These are phyloP conservation scores for Saccharum spontaneum DNA, from an alignment of 176 grass and related monocot species.

Conservation along the genomic window DNA sequence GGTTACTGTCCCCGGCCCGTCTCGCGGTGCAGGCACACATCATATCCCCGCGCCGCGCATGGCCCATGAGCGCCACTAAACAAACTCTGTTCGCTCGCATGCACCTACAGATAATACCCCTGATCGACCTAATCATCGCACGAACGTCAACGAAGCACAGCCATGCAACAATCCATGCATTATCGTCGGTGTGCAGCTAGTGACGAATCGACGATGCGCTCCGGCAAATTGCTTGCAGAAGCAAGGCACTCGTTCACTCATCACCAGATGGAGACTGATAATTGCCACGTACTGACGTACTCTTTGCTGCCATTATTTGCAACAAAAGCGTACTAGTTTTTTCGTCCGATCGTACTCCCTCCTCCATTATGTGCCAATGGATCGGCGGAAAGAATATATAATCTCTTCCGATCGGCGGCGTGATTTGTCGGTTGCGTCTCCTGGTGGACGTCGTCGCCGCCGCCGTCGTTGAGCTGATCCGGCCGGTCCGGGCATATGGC, in stretches of 20 bases:
- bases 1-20: not conserved
- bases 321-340: not conserved
- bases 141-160: not conserved
- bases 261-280: not conserved
- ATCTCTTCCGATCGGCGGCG: not conserved
- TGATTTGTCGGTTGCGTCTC: not conserved
- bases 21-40: slow-evolving; percentile 5
- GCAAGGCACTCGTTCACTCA: not conserved
- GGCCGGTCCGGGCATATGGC: not conserved
- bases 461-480: not conserved
- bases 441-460: not conserved
- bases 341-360: not conserved
- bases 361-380: not conserved
- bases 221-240: not conserved
- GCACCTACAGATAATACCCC: not conserved
- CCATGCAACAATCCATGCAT: not conserved
- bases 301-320: not conserved
- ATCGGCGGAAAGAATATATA: not conserved
- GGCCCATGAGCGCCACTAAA: slow-evolving; percentile 35
- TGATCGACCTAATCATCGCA: slow-evolving; percentile 5
- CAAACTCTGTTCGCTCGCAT: not conserved
- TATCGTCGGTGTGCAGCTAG: not conserved
- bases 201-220: not conserved
- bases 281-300: not conserved
- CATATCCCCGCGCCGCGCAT: slow-evolving; percentile 10